Conservation (phyloP, 2,329 filamentous ascomycete species). For the Diaporthe sp. region DNA sequence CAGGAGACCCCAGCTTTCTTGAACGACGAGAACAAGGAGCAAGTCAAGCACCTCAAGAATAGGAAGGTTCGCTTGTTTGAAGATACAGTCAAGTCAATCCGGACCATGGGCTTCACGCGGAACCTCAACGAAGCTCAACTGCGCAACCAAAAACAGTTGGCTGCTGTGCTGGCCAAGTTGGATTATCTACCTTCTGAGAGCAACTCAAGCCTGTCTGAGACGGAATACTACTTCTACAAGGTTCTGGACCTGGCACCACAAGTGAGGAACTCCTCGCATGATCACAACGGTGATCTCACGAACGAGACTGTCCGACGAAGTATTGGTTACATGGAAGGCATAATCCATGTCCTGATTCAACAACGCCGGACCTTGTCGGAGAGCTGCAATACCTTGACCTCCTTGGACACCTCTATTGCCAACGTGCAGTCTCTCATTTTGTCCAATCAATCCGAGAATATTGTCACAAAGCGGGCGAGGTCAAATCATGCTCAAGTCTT, state of each 20-base stretch:
- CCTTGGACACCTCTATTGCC: conserved; percentile 53
- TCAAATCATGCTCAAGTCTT: conserved; percentile 48
- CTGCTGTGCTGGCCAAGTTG: conserved; percentile 75
- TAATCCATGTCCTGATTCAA: conserved; percentile 74
- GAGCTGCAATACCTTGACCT: conserved; percentile 52
- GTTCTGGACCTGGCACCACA: conserved; percentile 79
- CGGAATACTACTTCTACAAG: conserved; percentile 83
- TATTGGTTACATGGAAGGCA: conserved; percentile 87
- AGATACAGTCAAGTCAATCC: conserved; percentile 85
- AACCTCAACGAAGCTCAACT: conserved; percentile 83
- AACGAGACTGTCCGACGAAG: conserved; percentile 83
- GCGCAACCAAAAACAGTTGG: conserved; percentile 78
- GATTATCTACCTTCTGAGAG: conserved; percentile 53
- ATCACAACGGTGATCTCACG: conserved; percentile 88
- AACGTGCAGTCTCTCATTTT: conserved; percentile 52
- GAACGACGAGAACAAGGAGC: conserved; percentile 87
- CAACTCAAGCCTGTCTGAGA: conserved; percentile 51
- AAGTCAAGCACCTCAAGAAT: conserved; percentile 89
- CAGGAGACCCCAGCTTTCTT: conserved; percentile 86
- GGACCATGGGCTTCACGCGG: conserved; percentile 89
- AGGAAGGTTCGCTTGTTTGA: conserved; percentile 92
- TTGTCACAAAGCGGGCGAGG: conserved; percentile 40
- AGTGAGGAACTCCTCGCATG: conserved; percentile 74
- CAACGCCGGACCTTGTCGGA: conserved; percentile 68
- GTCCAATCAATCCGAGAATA: conserved; percentile 40